Evolutionary conservation across 2,329 filamentous ascomycete genomes (phyloP).

Genomic region (Pyricularia sp.): DNA sequence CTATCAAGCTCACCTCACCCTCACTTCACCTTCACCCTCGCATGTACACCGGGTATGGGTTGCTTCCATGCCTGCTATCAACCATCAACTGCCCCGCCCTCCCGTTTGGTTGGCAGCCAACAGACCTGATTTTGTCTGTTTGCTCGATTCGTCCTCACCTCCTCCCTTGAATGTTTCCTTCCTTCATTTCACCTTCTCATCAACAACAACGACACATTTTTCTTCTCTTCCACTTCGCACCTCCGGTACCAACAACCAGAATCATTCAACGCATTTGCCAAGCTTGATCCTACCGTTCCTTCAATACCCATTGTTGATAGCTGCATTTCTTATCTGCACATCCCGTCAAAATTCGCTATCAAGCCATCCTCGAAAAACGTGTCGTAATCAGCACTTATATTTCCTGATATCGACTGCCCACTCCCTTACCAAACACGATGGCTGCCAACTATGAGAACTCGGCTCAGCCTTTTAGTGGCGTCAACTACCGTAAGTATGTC

Average conservation of each 20-base stretch:
- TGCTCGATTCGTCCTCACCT: background rate
- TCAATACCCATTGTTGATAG: background rate
- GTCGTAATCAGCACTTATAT: background rate
- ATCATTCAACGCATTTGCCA: background rate
- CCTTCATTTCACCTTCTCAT: background rate
- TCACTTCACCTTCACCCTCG: slow-evolving; percentile 1
- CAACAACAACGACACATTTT: background rate
- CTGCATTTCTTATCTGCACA: background rate
- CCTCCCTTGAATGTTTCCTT: background rate
- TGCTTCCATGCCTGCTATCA: background rate
- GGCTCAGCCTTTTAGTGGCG: slow-evolving; percentile 29
- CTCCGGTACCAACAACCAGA: background rate
- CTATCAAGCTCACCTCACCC: slow-evolving; percentile 6
- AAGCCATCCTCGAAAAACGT: background rate
- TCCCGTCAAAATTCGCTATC: background rate
- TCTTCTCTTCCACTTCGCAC: background rate
- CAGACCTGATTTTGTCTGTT: background rate
- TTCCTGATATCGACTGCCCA: background rate
- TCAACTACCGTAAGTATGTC: slow-evolving; percentile 32
- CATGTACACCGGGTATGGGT: background rate
- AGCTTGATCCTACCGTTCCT: background rate
- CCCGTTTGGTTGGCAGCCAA: background rate
- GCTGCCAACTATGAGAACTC: slow-evolving; percentile 30
- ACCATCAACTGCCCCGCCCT: background rate
- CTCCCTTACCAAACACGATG: slow-evolving; percentile 16